Base-by-base conservation (phyloP, 257 asterid genomes). In the Primulina tabacum region DNA sequence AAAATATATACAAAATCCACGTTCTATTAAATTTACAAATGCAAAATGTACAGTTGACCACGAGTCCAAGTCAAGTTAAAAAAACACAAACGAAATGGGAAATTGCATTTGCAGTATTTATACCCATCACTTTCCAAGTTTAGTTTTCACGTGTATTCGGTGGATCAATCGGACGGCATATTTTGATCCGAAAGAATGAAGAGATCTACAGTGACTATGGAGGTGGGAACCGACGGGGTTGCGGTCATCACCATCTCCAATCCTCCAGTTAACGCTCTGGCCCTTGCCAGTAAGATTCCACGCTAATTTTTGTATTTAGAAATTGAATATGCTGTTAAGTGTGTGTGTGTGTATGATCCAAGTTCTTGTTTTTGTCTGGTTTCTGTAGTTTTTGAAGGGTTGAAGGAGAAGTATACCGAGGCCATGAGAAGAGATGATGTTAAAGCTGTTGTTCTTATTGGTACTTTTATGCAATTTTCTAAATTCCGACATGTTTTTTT, bases 181-280 rank as follows among this genome's bases (percentile, higher is more conserved):
- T 9, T 55, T 24, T n/a, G 66, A 33, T 20, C 18, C 64, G 20
- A 56, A 67, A 76, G 65, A 64, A 87, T 87, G 96, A 83, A 75
- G 43, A 76, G 10, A 64, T 64, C 84, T 38, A 61, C 74, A 62
- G 97, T 89, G 60, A 77, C 82, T 16, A 88, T 94, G 98, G 96
- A 89, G 76, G 98, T 91, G 17, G 99, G 96, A 20, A 60, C 35
- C 85, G 99, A 94, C 74, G 96, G 93, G 68, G 95, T 94, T 61
- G 99, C 99, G 8, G 33, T 91, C 59, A 69, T 94, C 81, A 83
- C 95, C 78, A 74, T 94, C 59, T 74, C 78, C 4, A 91, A 89
- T 62, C 98, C 98, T 62, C 98, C 99, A 0, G 99, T 91, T 68
- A 91, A 94, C 69, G 90, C 97, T 74, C 89, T 94, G 68, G 86